Percentiles rank a stretch among this genome's conserved stretches.
These are phyloP conservation scores for Taiwanofungus camphoratus DNA, from an alignment of 1,284 basidiomycete species.

Conservation along the genomic window DNA sequence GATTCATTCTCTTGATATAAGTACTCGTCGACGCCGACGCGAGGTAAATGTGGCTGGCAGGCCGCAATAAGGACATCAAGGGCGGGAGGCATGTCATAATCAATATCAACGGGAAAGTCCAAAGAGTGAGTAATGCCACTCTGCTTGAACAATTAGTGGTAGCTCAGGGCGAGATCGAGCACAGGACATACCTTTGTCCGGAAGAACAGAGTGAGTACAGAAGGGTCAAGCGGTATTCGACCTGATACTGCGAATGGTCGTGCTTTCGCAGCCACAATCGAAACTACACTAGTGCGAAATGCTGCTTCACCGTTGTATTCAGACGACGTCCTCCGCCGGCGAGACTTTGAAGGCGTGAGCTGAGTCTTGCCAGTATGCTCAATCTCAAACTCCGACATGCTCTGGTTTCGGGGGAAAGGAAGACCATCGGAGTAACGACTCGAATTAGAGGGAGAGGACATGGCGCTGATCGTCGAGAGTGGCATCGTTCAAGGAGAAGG, in stretches of 20 bases:
- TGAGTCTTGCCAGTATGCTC: constrained; percentile 38
- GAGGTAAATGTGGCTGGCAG: constrained; percentile 62
- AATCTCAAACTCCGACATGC: constrained; percentile 43
- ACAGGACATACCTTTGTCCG: constrained; percentile 59
- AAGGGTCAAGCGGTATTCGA: constrained; percentile 63
- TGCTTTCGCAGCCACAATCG: constrained; percentile 52
- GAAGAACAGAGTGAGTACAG: constrained; percentile 68
- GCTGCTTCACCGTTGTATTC: constrained; percentile 46
- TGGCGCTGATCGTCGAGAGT: constrained; percentile 22
- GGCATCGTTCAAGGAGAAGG: constrained; percentile 15
- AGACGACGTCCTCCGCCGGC: constrained; percentile 27
- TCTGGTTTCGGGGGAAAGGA: constrained; percentile 27
- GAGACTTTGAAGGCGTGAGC: constrained; percentile 20
- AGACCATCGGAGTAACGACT: constrained; percentile 25
- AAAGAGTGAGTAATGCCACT: constrained; percentile 73
- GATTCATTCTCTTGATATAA: constrained; percentile 46
- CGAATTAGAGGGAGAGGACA: constrained; percentile 25
- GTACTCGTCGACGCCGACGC: constrained; percentile 47
- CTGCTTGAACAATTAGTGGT: constrained; percentile 32
- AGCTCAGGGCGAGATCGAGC: neutral
- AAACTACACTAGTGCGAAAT: constrained; percentile 50
- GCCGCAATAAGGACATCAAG: constrained; percentile 72
- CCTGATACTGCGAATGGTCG: constrained; percentile 63
- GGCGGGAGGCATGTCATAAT: constrained; percentile 69
- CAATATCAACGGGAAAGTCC: constrained; percentile 75